Evolutionary conservation across 495 filamentous ascomycete genomes (phyloP).

Genomic region (Chaetomium fimeti): DNA sequence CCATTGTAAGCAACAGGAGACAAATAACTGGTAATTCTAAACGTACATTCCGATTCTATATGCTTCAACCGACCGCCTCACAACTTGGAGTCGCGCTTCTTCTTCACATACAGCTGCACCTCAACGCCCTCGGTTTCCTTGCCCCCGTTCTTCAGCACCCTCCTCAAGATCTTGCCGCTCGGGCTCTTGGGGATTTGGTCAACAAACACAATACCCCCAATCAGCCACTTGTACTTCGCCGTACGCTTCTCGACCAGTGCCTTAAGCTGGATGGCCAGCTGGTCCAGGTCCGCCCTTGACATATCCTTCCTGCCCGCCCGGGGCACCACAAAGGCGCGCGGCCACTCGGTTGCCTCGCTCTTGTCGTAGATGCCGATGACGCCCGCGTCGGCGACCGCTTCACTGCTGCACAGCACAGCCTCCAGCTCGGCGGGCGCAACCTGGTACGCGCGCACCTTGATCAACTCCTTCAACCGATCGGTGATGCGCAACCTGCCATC

Average conservation of each 20-base stretch:
- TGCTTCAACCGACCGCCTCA: constrained; percentile 1
- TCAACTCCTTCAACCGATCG: constrained; percentile 76
- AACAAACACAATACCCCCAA: constrained; percentile 61
- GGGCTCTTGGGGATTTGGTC: constrained; percentile 65
- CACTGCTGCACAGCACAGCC: constrained; percentile 57
- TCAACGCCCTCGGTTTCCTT: constrained; percentile 25
- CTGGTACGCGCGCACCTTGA: constrained; percentile 71
- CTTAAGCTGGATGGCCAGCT: constrained; percentile 33
- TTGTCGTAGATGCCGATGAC: constrained; percentile 66
- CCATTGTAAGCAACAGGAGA: too few relatives aligned
- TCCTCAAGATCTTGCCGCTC: constrained; percentile 65
- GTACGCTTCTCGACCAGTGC: constrained; percentile 60
- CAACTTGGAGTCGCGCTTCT: constrained; percentile 31
- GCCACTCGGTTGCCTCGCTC: constrained; percentile 47
- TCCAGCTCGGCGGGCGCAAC: constrained; percentile 72
- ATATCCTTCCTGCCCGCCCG: constrained; percentile 46
- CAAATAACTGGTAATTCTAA: too few relatives aligned
- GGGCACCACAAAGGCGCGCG: constrained; percentile 33
- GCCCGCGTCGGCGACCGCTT: constrained; percentile 60
- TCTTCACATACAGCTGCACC: constrained; percentile 34
- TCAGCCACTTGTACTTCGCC: constrained; percentile 65
- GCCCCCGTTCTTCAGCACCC: constrained; percentile 45
- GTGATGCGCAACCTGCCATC: constrained; percentile 67
- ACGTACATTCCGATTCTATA: not conserved
- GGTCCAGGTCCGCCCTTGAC: constrained; percentile 59